Base-by-base conservation (phyloP, 352 stramenopile species). In the Globisporangium cystogenes region DNA sequence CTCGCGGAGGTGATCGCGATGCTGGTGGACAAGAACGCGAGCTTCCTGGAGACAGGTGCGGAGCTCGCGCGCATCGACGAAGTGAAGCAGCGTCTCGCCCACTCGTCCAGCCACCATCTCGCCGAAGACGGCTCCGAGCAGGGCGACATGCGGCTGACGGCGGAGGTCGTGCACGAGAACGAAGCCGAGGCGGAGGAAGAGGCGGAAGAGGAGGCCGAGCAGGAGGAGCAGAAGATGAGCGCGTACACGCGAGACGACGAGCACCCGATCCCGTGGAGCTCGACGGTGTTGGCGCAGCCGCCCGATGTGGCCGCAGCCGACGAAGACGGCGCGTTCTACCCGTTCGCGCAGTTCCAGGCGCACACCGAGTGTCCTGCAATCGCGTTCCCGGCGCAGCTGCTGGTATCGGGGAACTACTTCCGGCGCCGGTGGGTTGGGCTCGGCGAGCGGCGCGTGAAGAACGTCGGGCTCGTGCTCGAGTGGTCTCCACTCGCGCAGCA, bases 211-310 rank as follows among this genome's bases (percentile, higher is more conserved):
- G 83, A 93, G 71, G 82, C 81, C n/a, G 82, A 96, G 60, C 83
- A 94, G 46, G 84, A 94, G 51, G 86, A 96, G 50, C 85, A 96
- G 53, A 93, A 96, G 57, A 96, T 96, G 87, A 96, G 82, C 48
- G 82, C 82, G 33, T 97, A 93, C 58, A 91, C 84, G 15, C 83
- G 87, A 46, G 85, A 96, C 55, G 87, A 96, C 33, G 87, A 96
- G 56, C 76, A 92, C 44, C 86, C 83, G 21, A 87, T 92, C 29
- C 82, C 84, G 14, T 97, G 88, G 88, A 74, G 59, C 8, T 67
- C 82, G 0, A 61, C 49, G 14, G 59, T 86, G 31, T 59, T 94
- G 20, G 59, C 62, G 15, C 48, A 61, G n/a, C 15, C 53, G 10
- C 58, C 53, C 7, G 20, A 15, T 12, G 33, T 1, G 1, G n/a